Percentiles rank a stretch among this genome's conserved stretches.
These are phyloP conservation scores for Podila clonocystis DNA, from an alignment of 192 early-diverging fungal genomes.

Conservation along the genomic window DNA sequence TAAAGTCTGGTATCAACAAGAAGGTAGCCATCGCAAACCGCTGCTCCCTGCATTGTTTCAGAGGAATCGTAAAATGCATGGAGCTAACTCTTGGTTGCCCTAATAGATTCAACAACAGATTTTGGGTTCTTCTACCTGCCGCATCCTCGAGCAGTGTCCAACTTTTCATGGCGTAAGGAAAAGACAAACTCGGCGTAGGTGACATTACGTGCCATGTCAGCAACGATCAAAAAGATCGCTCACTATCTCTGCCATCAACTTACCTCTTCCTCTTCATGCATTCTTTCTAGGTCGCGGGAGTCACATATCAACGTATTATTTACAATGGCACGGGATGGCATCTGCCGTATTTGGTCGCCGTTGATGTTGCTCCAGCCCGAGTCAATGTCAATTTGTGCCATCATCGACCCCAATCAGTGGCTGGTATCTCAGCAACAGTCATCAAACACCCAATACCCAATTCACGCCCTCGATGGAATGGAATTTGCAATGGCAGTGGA, in stretches of 20 bases:
- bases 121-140: constrained; percentile 71
- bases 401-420: constrained; percentile 74
- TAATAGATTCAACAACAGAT: constrained; percentile 27
- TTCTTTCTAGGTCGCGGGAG: constrained; percentile 6
- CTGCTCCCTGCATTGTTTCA: background rate
- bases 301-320: constrained; percentile 58
- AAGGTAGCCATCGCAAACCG: background rate
- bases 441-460: constrained; percentile 56
- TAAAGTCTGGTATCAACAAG: constrained; percentile 68
- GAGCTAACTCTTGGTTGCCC: background rate
- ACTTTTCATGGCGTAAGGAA: constrained; percentile 73
- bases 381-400: constrained; percentile 71
- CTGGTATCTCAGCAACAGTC: constrained; percentile 47
- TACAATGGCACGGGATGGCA: constrained; percentile 75
- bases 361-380: constrained; percentile 57
- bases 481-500: constrained; percentile 60
- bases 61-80: background rate
- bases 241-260: background rate
- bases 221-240: background rate
- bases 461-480: constrained; percentile 67
- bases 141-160: constrained; percentile 68
- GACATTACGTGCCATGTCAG: background rate
- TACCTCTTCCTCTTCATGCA: background rate
- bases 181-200: constrained; percentile 42
- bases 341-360: constrained; percentile 78